These are phyloP conservation scores for Strigomonas culicis DNA, from an alignment of 208 protist genomes.

Conservation along the genomic window DNA sequence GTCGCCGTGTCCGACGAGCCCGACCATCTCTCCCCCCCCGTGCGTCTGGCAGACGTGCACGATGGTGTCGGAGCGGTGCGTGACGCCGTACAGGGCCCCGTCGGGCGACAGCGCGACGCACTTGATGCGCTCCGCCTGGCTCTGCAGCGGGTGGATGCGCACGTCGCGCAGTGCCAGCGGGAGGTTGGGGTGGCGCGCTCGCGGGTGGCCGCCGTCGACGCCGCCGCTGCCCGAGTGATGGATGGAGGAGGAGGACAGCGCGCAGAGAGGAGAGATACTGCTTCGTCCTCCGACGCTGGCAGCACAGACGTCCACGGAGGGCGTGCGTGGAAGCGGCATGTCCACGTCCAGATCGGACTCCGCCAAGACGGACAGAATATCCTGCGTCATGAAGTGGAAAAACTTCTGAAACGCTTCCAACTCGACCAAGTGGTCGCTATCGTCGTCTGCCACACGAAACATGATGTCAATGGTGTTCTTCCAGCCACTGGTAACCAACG, in stretches of 20 bases:
- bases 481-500: not conserved
- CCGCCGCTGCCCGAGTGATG: not conserved
- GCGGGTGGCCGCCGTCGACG: not conserved
- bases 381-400: not conserved
- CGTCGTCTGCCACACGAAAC: too few species aligned
- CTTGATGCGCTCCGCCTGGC: slow-evolving; percentile 42
- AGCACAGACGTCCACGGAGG: not conserved
- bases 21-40: slow-evolving; percentile 32
- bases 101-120: slow-evolving; percentile 42
- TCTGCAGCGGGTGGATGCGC: slow-evolving; percentile 25
- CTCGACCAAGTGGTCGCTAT: too few species aligned
- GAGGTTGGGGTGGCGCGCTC: not conserved
- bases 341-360: slow-evolving; percentile 8
- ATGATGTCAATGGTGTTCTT: not conserved
- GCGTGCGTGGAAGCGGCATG: not conserved
- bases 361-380: not conserved
- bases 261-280: not conserved
- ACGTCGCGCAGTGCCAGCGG: slow-evolving; percentile 10
- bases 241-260: not conserved
- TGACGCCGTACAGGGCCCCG: slow-evolving; percentile 42
- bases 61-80: slow-evolving; percentile 46
- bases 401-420: not conserved
- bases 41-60: slow-evolving; percentile 46
- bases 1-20: slow-evolving; percentile 43
- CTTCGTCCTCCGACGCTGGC: not conserved